Evolutionary conservation across 2,329 filamentous ascomycete species (phyloP), one percentile per base, ranked within the genome.

Genomic region (Colletotrichum musicola): DNA sequence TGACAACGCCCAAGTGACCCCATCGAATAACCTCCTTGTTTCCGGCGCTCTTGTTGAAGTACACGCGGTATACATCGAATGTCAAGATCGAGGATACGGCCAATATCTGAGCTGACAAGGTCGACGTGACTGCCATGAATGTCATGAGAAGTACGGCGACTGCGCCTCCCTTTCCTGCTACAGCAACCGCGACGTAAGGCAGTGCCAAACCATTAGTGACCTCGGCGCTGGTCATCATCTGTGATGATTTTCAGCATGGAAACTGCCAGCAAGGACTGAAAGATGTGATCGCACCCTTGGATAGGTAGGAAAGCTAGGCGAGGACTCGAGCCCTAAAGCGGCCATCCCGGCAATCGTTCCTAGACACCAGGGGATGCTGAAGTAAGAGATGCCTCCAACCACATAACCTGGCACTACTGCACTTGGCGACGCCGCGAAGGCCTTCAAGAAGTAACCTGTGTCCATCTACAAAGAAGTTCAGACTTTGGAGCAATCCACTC

Each of bases 61-160:
- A 86, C 16, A 81, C 81, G 0, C 84, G 78, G 72, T 87, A 87
- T 1, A 87, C 83, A 51, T 87, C 85, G 58, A 87, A 88, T 54
- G 81, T 84, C 56, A 87, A 81, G 58, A 87, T 87, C 0, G 84
- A 86, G 4, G 82, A 85, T 2, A 86, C 84, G 1, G 85, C 84
- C 55, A 87, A 86, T 1, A 87, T 81, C 51, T 87, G 84, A 0
- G 85, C 84, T 0, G 82, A 85, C 2, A 85, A 79, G 0, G 84
- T 86, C 0, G 83, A 86, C 1, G 90, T 93, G n/a, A 93, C 90
- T 2, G 91, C 92, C 91, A 93, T 93, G 81, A 93, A 93, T 12
- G 91, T 88, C 62, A 93, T 85, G 4, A 94, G 79, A 0, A 93
- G 82, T 1, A 91, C 88, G 0, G 89, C 91, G 1, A 86, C 89